Evolutionary conservation across 139 green algal genomes (phyloP).

Genomic region (Mesostigma viride): DNA sequence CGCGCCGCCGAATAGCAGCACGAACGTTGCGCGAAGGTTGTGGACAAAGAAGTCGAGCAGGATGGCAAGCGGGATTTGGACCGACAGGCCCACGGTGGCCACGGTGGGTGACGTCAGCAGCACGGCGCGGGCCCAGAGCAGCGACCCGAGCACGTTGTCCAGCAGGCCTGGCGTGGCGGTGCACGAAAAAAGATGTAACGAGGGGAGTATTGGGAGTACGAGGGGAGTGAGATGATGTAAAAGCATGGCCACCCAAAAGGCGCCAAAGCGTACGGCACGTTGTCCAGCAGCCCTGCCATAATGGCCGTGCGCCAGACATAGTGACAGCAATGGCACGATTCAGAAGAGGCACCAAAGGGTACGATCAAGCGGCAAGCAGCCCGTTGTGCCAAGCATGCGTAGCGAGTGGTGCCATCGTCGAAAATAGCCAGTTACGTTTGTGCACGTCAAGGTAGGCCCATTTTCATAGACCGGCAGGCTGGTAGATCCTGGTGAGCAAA

Average conservation of each 20-base stretch:
- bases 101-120: constrained; percentile 76
- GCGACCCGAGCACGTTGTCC: constrained; percentile 91
- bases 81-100: constrained; percentile 67
- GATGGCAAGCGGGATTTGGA: constrained; percentile 70
- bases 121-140: constrained; percentile 87
- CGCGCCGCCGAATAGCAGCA: constrained; percentile 10
- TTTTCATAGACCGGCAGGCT: too few relatives aligned
- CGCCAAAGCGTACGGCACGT: constrained; percentile 8
- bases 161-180: constrained; percentile 40
- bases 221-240: too few relatives aligned
- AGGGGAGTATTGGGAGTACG: constrained; percentile 8
- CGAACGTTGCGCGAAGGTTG: not conserved
- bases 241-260: constrained; percentile 8
- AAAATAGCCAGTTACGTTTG: too few relatives aligned
- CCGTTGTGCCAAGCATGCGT: too few relatives aligned
- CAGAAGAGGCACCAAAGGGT: not conserved
- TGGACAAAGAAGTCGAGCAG: constrained; percentile 31
- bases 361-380: too few relatives aligned
- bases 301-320: not conserved
- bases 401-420: too few relatives aligned
- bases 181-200: not conserved
- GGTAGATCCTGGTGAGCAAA: too few relatives aligned
- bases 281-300: not conserved
- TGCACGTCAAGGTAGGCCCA: too few relatives aligned
- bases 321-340: not conserved